These are phyloP conservation scores for Ganoderma boninense DNA, from an alignment of 1,284 basidiomycete genomes.

Conservation along the genomic window DNA sequence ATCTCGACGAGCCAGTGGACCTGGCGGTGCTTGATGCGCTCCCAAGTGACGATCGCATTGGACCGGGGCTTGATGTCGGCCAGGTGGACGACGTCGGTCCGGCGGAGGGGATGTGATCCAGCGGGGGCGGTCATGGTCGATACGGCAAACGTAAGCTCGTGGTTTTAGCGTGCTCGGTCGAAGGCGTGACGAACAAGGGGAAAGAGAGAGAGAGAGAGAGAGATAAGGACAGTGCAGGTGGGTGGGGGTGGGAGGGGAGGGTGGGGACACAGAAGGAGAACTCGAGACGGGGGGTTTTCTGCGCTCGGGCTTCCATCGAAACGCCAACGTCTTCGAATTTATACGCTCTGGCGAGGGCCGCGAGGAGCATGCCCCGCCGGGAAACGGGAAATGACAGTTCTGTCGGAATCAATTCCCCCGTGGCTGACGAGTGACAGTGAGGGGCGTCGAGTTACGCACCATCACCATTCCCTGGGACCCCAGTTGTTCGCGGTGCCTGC, in stretches of 20 bases:
- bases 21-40: conserved; percentile 56
- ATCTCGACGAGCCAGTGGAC: conserved; percentile 63
- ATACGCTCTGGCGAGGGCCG: background rate
- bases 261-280: no score
- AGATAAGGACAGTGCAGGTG: background rate
- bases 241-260: background rate
- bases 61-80: conserved; percentile 43
- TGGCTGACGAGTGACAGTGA: background rate
- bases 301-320: background rate
- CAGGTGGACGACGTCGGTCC: conserved; percentile 33
- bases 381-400: background rate
- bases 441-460: background rate
- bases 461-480: background rate
- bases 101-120: conserved; percentile 28
- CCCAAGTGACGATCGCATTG: conserved; percentile 56
- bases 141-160: background rate
- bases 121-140: conserved; percentile 16
- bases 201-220: no score
- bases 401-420: background rate
- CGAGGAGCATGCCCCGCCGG: background rate
- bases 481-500: background rate
- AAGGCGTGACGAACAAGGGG: background rate
- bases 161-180: background rate
- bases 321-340: background rate
- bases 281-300: background rate